phyloP scores from a whole-genome alignment of 768 basidiomycete species.

The Amyloporia xantha region DNA sequence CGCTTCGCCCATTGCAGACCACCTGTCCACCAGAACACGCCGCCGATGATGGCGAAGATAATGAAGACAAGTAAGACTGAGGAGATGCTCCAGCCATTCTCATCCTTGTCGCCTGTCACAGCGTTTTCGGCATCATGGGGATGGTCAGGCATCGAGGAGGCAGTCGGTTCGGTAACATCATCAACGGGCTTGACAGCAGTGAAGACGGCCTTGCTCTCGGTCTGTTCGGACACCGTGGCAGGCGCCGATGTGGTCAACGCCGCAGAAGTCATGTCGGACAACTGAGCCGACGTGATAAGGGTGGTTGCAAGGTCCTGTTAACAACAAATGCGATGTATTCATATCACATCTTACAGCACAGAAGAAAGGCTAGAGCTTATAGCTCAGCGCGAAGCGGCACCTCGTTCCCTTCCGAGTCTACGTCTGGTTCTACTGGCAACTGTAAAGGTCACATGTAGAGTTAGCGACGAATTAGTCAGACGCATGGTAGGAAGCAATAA shows the following conservation, averaged over 20 bases:
- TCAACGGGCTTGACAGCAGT: constrained; percentile 15
- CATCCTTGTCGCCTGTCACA: background rate
- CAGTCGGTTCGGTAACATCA: constrained; percentile 14
- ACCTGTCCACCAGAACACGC: constrained; percentile 46
- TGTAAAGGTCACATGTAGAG: constrained; percentile 18
- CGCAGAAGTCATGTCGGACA: background rate
- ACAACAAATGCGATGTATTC: constrained; percentile 22
- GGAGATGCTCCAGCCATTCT: constrained; percentile 15
- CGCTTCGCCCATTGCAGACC: constrained; percentile 41
- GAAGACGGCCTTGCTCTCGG: constrained; percentile 10
- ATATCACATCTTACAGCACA: constrained; percentile 19
- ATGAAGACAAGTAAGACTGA: constrained; percentile 28
- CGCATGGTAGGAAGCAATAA: constrained; percentile 25
- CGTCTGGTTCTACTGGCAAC: constrained; percentile 46
- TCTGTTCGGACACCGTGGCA: constrained; percentile 6
- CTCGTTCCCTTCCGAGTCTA: constrained; percentile 71
- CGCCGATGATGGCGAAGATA: constrained; percentile 36
- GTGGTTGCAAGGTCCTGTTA: constrained; percentile 6
- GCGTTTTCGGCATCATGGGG: too few relatives aligned
- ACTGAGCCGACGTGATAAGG: background rate
- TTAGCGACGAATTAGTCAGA: background rate
- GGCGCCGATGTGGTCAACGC: constrained; percentile 3
- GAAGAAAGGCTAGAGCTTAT: constrained; percentile 35
- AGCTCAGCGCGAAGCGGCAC: constrained; percentile 95
- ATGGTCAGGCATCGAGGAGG: constrained; percentile 1